A percentile compares a stretch with the other conserved stretches of the same genome.
phyloP scores from a whole-genome alignment of 805 yeast species.

The Maudiozyma turicensis region DNA sequence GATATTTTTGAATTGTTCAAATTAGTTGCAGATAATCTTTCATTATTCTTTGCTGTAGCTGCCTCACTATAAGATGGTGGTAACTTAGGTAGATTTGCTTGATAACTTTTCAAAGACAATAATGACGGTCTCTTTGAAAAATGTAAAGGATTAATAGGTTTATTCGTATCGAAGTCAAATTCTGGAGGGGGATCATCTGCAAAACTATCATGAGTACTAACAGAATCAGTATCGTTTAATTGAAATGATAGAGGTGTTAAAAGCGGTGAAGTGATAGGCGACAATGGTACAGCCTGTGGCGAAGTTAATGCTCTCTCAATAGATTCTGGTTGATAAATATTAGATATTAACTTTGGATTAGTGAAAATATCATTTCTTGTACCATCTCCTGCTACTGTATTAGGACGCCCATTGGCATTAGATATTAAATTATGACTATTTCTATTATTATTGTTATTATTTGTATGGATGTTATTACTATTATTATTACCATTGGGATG shows the following conservation, averaged over 20 bases:
- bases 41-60: conserved; percentile 10
- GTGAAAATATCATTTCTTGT: conserved; percentile 6
- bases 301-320: conserved; percentile 41
- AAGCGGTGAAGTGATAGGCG: conserved; percentile 38
- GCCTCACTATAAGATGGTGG: conserved; percentile 32
- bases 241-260: conserved; percentile 40
- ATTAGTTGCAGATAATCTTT: conserved; percentile 1
- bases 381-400: not conserved
- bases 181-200: conserved; percentile 10
- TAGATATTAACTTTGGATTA: conserved; percentile 33
- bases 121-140: not conserved
- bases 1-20: conserved; percentile 2
- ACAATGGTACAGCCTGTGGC: conserved; percentile 56
- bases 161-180: conserved; percentile 11
- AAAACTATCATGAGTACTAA: not conserved
- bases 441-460: not conserved
- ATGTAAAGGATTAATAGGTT: not conserved
- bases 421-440: not conserved
- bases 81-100: conserved; percentile 15
- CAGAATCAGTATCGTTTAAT: not conserved
- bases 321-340: conserved; percentile 46
- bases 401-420: not conserved
- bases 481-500: not conserved
- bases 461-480: not conserved
- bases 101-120: not conserved